Evolutionary conservation across 805 yeast genomes (phyloP).

Genomic region (Spencermartinsiella europaea): DNA sequence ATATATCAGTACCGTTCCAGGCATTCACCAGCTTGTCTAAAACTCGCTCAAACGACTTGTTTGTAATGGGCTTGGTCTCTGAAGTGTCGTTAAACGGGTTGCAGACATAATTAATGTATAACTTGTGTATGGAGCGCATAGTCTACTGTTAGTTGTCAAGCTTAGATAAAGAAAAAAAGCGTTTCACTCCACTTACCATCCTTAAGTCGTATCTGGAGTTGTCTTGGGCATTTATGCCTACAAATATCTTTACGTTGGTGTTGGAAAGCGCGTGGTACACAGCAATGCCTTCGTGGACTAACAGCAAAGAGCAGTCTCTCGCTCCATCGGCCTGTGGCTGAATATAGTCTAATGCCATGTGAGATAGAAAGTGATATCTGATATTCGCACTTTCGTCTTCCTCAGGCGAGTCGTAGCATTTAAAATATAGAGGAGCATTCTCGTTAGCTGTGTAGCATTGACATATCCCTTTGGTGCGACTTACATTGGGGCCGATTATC

Average conservation of each 20-base stretch:
- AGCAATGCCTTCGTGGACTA: slow-evolving; percentile 34
- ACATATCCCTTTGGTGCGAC: too few species aligned
- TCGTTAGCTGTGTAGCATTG: too few species aligned
- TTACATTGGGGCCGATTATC: slow-evolving; percentile 23
- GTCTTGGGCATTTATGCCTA: slow-evolving; percentile 29
- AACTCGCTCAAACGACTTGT: slow-evolving; percentile 26
- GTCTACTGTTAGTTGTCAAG: slow-evolving; percentile 10
- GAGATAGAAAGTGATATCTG: slow-evolving; percentile 32
- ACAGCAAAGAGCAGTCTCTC: slow-evolving; percentile 22
- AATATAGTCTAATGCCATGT: slow-evolving; percentile 34
- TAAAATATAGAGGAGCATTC: slow-evolving; percentile 25
- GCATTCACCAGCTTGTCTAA: slow-evolving; percentile 21
- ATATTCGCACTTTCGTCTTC: background rate
- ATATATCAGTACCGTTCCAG: slow-evolving; percentile 15
- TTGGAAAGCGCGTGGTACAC: slow-evolving; percentile 33
- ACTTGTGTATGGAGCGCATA: slow-evolving; percentile 25
- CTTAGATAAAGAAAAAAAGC: too few species aligned
- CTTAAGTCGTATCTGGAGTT: slow-evolving; percentile 18
- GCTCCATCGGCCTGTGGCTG: slow-evolving; percentile 21
- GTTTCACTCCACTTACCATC: slow-evolving; percentile 18
- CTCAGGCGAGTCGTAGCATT: slow-evolving; percentile 13
- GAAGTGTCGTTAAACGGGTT: slow-evolving; percentile 29
- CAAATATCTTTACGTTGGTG: slow-evolving; percentile 29
- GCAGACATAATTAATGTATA: slow-evolving; percentile 28
- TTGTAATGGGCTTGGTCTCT: slow-evolving; percentile 18